Percentiles rank a stretch among this genome's conserved stretches.
Conservation (phyloP, 352 stramenopile species). For the Achlya hypogyna region DNA sequence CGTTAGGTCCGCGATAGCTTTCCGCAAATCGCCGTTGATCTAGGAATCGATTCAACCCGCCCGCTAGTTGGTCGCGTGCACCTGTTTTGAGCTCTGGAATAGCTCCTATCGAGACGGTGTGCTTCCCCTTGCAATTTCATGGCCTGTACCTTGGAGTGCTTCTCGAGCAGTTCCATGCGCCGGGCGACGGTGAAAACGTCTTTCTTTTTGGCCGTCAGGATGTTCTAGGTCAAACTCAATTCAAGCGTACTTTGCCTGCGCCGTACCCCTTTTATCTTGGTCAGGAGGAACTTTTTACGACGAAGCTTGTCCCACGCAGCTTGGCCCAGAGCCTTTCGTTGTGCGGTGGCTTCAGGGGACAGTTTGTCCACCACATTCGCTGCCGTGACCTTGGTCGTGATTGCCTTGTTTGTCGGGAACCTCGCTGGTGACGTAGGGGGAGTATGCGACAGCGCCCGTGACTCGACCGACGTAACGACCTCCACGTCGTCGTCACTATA, state of each 20-base stretch:
- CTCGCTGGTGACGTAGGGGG: too few species aligned
- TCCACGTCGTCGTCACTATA: too few species aligned
- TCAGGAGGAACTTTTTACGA: not conserved
- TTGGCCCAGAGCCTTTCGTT: too few species aligned
- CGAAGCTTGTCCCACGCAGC: not conserved
- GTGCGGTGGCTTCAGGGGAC: too few species aligned
- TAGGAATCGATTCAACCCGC: not conserved
- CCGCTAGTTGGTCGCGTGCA: too few species aligned
- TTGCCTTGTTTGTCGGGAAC: too few species aligned
- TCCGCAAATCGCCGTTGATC: not conserved
- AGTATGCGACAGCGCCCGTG: too few species aligned
- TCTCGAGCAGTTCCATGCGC: not conserved
- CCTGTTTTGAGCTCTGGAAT: not conserved
- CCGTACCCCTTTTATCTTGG: not conserved
- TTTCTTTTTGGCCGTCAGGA: constrained; percentile 3
- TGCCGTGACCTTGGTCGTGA: too few species aligned
- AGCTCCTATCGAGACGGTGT: not conserved
- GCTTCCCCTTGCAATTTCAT: not conserved
- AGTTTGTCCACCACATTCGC: too few species aligned
- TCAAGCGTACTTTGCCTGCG: not conserved
- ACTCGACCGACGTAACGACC: too few species aligned
- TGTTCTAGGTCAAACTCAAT: not conserved
- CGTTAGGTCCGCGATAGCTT: not conserved
- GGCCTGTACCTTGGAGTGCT: not conserved
- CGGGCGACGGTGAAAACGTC: constrained; percentile 1